Percentiles rank a stretch among this genome's conserved stretches.
Evolutionary conservation across 2,329 filamentous ascomycete species (phyloP).

Genomic region (Bertia moriformis): DNA sequence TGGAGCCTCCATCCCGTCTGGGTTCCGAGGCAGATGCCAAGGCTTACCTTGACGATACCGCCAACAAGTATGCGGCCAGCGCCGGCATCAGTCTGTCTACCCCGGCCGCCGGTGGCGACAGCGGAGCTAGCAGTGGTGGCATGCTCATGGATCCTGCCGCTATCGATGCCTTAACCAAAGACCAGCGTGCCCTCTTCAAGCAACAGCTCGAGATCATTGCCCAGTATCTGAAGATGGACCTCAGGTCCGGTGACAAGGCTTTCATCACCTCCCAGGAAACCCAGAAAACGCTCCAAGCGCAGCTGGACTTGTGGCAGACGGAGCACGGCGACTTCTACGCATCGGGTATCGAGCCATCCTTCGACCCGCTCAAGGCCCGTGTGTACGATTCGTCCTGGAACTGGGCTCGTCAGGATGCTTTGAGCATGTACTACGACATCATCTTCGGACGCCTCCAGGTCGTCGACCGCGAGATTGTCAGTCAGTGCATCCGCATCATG

Average conservation of each 20-base stretch:
- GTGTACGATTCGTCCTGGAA: conserved; percentile 19
- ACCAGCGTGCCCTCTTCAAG: conserved; percentile 64
- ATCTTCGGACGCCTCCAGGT: conserved; percentile 21
- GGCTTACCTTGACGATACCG: conserved; percentile 72
- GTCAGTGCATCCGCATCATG: conserved; percentile 76
- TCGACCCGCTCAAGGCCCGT: conserved; percentile 11
- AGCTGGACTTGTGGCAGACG: conserved; percentile 9
- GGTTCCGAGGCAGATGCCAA: conserved; percentile 86
- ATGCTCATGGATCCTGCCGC: conserved; percentile 99
- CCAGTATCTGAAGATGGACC: conserved; percentile 90
- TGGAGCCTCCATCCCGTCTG: conserved; percentile 42
- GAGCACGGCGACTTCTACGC: conserved; percentile 15
- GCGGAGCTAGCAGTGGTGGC: conserved; percentile 42
- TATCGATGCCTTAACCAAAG: conserved; percentile 70
- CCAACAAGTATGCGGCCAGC: conserved; percentile 76
- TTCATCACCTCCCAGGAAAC: conserved; percentile 74
- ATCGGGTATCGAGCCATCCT: conserved; percentile 13
- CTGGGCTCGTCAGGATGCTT: conserved; percentile 13
- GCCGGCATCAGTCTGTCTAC: conserved; percentile 74
- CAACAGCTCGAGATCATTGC: conserved; percentile 93
- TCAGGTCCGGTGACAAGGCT: conserved; percentile 91
- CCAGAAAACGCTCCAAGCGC: conserved; percentile 73
- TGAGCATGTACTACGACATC: neutral
- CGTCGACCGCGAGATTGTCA: conserved; percentile 4
- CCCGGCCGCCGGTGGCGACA: conserved; percentile 55